Base-by-base conservation (phyloP, 169 alveolate species). In the Plasmodium inui region DNA sequence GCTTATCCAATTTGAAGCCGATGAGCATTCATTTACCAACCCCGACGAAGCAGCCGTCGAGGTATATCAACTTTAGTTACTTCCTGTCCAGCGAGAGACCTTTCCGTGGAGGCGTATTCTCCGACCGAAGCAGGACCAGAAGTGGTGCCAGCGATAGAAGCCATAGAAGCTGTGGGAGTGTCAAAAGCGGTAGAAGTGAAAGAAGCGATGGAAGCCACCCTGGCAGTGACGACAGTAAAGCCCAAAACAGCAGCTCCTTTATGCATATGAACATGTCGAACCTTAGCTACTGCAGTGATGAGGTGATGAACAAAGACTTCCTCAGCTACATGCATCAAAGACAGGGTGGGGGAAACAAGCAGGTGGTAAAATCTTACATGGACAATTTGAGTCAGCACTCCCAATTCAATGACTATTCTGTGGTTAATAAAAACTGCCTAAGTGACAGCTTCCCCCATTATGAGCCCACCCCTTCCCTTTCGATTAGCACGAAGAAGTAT, bases 1-100 rank as follows among this genome's bases (percentile, higher is more conserved):
- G 98, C 19, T 89, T 98, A 50, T 96, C 97, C 8, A 96, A 95
- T 91, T 93, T 97, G 32, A 97, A 95, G 2, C 95, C 93, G 4
- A 19, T 83, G 10, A 92, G 32, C 32, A 92, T 83, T 28, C 57
- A 78, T 50, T 82, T 84, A 3, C 95, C 95, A 17, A 67, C 89
- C 10, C 94, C 94, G 34, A 61, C 44, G 5, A 89, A 89, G 53
- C 79, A 50, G 17, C 90, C 90, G 7, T 89, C 94, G 0, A 89
- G 78, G 50, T 89, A 89, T 53, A 80, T 80, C 1, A 89, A 78
- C 22, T 80, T 81, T 22, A 70, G 73, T 80, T 89, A 89, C 72
- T 89, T 89, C 34, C 34, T 67, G 12, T 14, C 14, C 1, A 34
- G 53, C 44, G 89, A 88, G 26, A n/a, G 55, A 6, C 76, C 37